A percentile compares a stretch with the other conserved stretches of the same genome.
phyloP scores from a whole-genome alignment of 73 alveolate genomes.

The Tetrahymena thermophila region DNA sequence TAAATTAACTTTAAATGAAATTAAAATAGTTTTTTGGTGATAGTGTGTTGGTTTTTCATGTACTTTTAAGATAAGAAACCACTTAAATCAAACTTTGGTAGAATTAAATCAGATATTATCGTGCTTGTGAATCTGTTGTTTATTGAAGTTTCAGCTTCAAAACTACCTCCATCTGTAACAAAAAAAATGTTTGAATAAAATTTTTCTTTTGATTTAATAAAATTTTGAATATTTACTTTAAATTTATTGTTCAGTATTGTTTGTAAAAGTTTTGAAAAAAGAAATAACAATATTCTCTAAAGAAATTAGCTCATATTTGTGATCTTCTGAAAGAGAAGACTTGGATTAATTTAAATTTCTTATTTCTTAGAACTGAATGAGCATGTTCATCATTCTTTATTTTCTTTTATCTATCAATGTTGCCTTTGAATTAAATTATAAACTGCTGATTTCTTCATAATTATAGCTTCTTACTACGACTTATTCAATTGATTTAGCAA shows the following conservation, averaged over 20 bases:
- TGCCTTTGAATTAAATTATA: neutral
- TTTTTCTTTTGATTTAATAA: neutral
- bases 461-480: conserved; percentile 7
- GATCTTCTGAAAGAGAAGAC: neutral
- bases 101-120: conserved; percentile 16
- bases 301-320: neutral
- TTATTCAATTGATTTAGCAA: neutral
- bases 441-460: conserved; percentile 20
- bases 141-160: neutral
- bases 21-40: neutral
- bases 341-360: neutral
- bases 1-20: conserved; percentile 5
- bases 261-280: neutral
- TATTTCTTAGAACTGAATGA: conserved; percentile 15
- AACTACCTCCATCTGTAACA: neutral
- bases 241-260: neutral
- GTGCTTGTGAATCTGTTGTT: conserved; percentile 9
- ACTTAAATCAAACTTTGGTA: conserved; percentile 20
- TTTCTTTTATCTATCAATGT: conserved; percentile 15
- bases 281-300: neutral
- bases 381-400: neutral
- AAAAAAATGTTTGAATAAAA: neutral
- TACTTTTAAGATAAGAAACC: neutral
- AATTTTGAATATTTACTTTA: neutral
- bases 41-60: conserved; percentile 27